Base-by-base conservation (phyloP, 345 rosid species). In the Populus ilicifolia region DNA sequence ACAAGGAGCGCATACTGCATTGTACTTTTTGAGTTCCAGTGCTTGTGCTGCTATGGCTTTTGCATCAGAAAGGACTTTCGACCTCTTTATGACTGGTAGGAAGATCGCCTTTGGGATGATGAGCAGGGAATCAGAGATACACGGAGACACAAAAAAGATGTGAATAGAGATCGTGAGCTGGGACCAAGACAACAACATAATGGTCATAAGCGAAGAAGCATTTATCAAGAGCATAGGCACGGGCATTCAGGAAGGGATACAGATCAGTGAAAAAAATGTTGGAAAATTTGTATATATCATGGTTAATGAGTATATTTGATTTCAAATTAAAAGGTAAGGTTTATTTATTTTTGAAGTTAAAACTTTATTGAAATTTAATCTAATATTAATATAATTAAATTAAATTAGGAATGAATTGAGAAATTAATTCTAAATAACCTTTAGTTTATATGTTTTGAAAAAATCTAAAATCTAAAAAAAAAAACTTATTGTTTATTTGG, bases 41-140 rank as follows among this genome's bases (percentile, higher is more conserved):
- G 82, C 79, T 89, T 46, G 97, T 95, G 62, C 81, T 91, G 43
- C 77, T 86, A 8, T 95, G 98, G 97, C 92, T 93, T 78, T 86
- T 96, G 80, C 97, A 92, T 81, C 96, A 92, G 73, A 91, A 96
- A 78, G 97, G 98, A 77, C 81, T 91, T 92, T 93, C 65, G 96
- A 96, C 82, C 93, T 92, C 76, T 91, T 74, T 89, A 87, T 80
- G 94, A 92, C 77, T 92, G 94, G 97, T 93, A 90, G 87, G 96
- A 92, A 72, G 93, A 93, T 78, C 87, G 86, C 79, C 85, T 85
- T 80, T 71, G 43, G 78, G 70, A 54, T 52, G 75, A 80, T 64
- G 72, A 82, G 50, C 73, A 78, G 41, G 74, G 65, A 75, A 52
- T 27, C 68, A 73, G 80, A 66, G 64, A 82, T 52, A 67, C 21